Evolutionary conservation across 805 yeast genomes (phyloP), one percentile per base, ranked within the genome.

Genomic region (Candida ipomoeae): DNA sequence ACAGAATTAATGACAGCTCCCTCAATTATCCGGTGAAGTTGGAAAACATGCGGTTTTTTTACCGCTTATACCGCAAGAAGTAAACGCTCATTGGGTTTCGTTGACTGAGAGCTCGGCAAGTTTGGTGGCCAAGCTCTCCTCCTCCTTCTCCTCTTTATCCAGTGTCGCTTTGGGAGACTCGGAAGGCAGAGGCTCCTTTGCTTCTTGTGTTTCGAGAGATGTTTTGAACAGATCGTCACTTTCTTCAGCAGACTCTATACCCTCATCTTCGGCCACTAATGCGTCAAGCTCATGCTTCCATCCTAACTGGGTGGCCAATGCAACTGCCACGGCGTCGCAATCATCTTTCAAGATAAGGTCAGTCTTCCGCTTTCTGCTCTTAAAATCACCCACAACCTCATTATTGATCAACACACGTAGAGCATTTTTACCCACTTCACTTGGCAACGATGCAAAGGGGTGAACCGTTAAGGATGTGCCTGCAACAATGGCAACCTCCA

Each of bases 401-500:
- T 78, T 76, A 63, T 92, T 92, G 34, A 89, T 75, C 50, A 92
- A 74, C 0, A 84, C 82, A 53, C 99, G 73, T 3, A 73, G 63
- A 17, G 80, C 67, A 3, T 48, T 47, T 1, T 66, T 61, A 3
- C 74, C 73, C 0, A 85, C 79, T 59, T 87, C 90, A 2, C 79
- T 67, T 0, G 97, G 96, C 46, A 92, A 70, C 8, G 82, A 74
- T 0, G 97, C 96, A 75, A 92, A 92, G 2, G 99, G 99, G 55
- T 82, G 82, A 0, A 92, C 98, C 0, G 91, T 82, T 37, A 92
- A 75, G 0, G 96, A 88, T 0, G 97, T 89, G 1, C 99, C 99
- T 0, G 96, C 97, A 1, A 92, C 90, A 20, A 92, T 81, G 0
- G 89, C 89, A 26, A 91, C 64, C 57, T 85, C 89, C 23, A 83